Percentiles rank a stretch among this genome's conserved stretches.
phyloP scores from a whole-genome alignment of 2,329 filamentous ascomycete species.

The Zymoseptoria tritici region DNA sequence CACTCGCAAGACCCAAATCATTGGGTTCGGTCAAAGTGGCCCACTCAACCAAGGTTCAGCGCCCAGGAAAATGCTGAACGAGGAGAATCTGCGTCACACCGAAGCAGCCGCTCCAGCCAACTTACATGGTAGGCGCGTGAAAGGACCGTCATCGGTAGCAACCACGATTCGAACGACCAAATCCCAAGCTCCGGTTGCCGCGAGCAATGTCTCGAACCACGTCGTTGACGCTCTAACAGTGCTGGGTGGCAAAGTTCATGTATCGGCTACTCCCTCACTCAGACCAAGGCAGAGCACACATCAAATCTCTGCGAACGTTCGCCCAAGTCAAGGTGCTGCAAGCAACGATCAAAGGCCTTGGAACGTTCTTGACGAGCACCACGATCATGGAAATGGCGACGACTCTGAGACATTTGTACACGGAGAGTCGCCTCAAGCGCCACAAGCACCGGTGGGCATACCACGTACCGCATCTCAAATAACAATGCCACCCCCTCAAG shows the following conservation, averaged over 20 bases:
- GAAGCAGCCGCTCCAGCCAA: not conserved
- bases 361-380: not conserved
- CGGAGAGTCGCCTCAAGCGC: not conserved
- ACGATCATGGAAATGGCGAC: not conserved
- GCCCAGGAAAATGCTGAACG: slow-evolving; percentile 1
- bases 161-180: slow-evolving; percentile 5
- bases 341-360: not conserved
- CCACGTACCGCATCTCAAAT: slow-evolving; percentile 17
- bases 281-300: not conserved
- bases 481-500: slow-evolving; percentile 18
- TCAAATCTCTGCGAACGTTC: not conserved
- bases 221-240: slow-evolving; percentile 13
- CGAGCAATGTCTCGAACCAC: slow-evolving; percentile 11
- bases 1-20: slow-evolving; percentile 20
- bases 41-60: slow-evolving; percentile 26
- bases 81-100: not conserved
- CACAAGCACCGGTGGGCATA: not conserved
- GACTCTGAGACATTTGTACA: not conserved
- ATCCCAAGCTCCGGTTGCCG: not conserved
- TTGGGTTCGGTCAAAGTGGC: slow-evolving; percentile 22
- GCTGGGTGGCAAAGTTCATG: slow-evolving; percentile 5
- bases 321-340: not conserved
- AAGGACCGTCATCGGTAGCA: slow-evolving; percentile 12
- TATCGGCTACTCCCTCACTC: not conserved
- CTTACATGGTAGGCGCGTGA: not conserved